These are phyloP conservation scores for Hysterangium stoloniferum DNA, from an alignment of 768 basidiomycete species.

Conservation along the genomic window DNA sequence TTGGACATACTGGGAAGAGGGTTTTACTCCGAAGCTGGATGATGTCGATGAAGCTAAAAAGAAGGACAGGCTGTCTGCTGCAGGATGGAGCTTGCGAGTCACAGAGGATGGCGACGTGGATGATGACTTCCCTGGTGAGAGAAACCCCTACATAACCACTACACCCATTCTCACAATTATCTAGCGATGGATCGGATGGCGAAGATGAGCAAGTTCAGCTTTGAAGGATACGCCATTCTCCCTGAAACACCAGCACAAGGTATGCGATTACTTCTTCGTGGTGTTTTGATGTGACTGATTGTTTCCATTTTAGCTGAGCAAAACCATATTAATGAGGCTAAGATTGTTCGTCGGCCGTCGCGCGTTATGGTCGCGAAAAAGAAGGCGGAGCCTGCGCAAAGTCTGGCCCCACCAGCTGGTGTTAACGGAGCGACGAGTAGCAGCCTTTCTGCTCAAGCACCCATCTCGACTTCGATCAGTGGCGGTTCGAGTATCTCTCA, in stretches of 20 bases:
- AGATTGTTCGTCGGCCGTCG: slow-evolving; percentile 79
- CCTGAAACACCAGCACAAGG: slow-evolving; percentile 68
- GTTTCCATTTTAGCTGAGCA: slow-evolving; percentile 47
- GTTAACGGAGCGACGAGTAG: slow-evolving; percentile 31
- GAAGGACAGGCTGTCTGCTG: slow-evolving; percentile 56
- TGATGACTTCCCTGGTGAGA: slow-evolving; percentile 94
- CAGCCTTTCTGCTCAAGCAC: slow-evolving; percentile 26
- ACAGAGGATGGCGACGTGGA: slow-evolving; percentile 98
- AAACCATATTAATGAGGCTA: slow-evolving; percentile 69
- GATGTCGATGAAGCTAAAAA: slow-evolving; percentile 61
- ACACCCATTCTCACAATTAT: neutral
- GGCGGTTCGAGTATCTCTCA: slow-evolving; percentile 59
- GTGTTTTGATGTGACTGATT: neutral
- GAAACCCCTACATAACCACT: slow-evolving; percentile 4
- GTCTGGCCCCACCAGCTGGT: slow-evolving; percentile 25
- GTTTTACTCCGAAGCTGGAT: slow-evolving; percentile 69
- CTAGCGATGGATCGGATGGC: slow-evolving; percentile 79
- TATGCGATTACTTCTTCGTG: slow-evolving; percentile 25
- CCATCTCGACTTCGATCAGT: slow-evolving; percentile 17
- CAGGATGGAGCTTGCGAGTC: slow-evolving; percentile 90
- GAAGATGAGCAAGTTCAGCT: slow-evolving; percentile 81
- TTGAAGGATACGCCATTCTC: slow-evolving; percentile 79
- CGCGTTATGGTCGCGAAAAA: slow-evolving; percentile 55
- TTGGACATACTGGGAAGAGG: slow-evolving; percentile 91
- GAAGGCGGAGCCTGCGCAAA: slow-evolving; percentile 38